Conservation (phyloP, 2,329 filamentous ascomycete genomes). For the Aspergillus fumigatiaffinis region DNA sequence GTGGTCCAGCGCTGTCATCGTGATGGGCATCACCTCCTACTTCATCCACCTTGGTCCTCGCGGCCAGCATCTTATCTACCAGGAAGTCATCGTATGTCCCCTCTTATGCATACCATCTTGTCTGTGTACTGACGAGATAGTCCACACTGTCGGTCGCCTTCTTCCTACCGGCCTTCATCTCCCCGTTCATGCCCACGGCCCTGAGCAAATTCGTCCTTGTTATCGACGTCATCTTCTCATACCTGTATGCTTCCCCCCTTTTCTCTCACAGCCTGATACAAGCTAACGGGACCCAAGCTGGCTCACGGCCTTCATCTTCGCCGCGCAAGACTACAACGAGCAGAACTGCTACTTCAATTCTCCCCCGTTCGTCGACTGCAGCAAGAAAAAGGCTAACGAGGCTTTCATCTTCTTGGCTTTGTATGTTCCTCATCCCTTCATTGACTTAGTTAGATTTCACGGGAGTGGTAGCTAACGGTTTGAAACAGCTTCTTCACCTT, state of each 20-base stretch:
- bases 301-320: conserved; percentile 48
- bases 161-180: conserved; percentile 42
- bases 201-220: conserved; percentile 36
- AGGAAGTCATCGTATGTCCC: conserved; percentile 38
- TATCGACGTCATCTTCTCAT: conserved; percentile 45
- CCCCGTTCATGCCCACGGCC: conserved; percentile 35
- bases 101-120: too few species aligned
- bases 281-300: conserved; percentile 28
- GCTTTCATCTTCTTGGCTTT: conserved; percentile 45
- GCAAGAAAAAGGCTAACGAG: conserved; percentile 39
- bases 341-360: conserved; percentile 27
- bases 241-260: conserved; percentile 33
- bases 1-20: conserved; percentile 39
- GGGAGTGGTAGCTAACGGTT: too few species aligned
- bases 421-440: conserved; percentile 25
- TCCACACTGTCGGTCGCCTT: conserved; percentile 37
- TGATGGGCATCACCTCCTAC: conserved; percentile 40
- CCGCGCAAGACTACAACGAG: conserved; percentile 43
- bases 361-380: conserved; percentile 33
- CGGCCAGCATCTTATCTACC: conserved; percentile 35
- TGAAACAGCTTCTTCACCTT: conserved; percentile 40
- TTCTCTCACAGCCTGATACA: background rate
- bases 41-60: conserved; percentile 33
- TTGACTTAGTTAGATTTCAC: too few species aligned
- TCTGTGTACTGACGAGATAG: conserved; percentile 14